Conservation (phyloP, 306 rosid genomes). For the Vachellia collinsii region DNA sequence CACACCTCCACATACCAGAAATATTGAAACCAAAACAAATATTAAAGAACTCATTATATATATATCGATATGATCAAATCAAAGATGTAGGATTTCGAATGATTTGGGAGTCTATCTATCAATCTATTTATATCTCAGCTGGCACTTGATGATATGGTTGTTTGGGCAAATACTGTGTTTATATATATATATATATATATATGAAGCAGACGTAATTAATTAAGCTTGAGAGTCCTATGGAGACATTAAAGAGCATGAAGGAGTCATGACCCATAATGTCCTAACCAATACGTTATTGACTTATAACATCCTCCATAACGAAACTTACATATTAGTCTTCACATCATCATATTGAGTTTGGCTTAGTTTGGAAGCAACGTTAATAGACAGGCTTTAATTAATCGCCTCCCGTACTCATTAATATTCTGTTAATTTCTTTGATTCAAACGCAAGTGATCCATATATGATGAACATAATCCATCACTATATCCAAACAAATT, state of each 20-base stretch:
- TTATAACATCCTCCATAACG: conserved; percentile 38
- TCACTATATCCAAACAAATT: background rate
- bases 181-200: background rate
- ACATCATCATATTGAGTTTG: background rate
- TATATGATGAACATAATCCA: background rate
- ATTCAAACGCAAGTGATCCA: conserved; percentile 14
- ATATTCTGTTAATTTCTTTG: conserved; percentile 12
- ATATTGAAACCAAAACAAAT: conserved; percentile 10
- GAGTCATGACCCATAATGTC: conserved; percentile 51
- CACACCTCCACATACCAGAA: background rate
- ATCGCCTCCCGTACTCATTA: background rate
- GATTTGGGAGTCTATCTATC: background rate
- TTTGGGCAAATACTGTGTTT: background rate
- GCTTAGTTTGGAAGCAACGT: conserved; percentile 39
- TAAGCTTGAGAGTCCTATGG: background rate
- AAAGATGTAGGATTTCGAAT: background rate
- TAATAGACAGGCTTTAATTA: conserved; percentile 15
- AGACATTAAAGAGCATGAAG: conserved; percentile 34
- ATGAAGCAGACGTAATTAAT: conserved; percentile 26
- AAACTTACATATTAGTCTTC: conserved; percentile 25
- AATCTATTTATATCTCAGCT: background rate
- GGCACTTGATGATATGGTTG: background rate
- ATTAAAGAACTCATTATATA: conserved; percentile 18
- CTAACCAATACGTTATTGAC: conserved; percentile 53
- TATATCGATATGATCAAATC: no score